phyloP scores from a whole-genome alignment of 495 filamentous ascomycete species.

The Penicillium verhagenii region DNA sequence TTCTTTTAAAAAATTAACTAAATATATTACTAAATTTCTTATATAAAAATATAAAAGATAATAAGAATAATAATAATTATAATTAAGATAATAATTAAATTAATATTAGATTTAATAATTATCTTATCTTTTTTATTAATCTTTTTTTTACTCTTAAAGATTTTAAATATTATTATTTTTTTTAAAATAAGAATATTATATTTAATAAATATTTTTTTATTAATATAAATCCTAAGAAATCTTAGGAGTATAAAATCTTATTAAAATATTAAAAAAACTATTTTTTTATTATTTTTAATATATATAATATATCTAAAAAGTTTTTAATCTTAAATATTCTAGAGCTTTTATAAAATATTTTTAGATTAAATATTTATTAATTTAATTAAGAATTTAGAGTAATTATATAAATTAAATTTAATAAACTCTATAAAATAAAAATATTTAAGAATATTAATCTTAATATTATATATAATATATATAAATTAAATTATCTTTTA shows the following conservation, averaged over 20 bases:
- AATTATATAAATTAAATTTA: not conserved
- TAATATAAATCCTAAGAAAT: too few species aligned
- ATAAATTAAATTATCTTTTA: not conserved
- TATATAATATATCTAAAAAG: not conserved
- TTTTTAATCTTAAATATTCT: not conserved
- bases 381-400: not conserved
- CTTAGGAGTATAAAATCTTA: too few species aligned
- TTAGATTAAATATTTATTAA: not conserved
- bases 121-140: too few species aligned
- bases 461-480: not conserved
- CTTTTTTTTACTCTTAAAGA: too few species aligned
- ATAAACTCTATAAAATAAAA: not conserved
- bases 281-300: too few species aligned
- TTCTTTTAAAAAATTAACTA: not conserved
- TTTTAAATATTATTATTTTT: too few species aligned
- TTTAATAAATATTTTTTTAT: too few species aligned
- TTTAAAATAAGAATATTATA: too few species aligned
- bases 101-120: too few species aligned
- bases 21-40: too few species aligned
- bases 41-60: not conserved
- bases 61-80: not conserved
- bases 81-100: too few species aligned
- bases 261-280: too few species aligned
- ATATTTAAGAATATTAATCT: not conserved
- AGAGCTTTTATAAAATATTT: not conserved